Evolutionary conservation across 768 basidiomycete genomes (phyloP).

Genomic region (Podaxis sp.): DNA sequence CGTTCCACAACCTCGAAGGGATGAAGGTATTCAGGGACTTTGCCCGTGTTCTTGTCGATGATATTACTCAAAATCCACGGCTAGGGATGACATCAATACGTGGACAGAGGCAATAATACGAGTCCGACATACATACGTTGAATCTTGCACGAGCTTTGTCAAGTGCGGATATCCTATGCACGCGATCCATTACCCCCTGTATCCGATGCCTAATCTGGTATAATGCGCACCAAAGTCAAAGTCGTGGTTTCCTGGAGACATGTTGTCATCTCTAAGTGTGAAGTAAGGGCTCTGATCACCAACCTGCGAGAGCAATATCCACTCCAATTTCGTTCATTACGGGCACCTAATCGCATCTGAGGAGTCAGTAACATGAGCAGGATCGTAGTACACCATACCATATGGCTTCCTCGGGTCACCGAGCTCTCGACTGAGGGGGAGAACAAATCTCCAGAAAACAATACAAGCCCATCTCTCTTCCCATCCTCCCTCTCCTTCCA

Average conservation of each 20-base stretch:
- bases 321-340: conserved; percentile 80
- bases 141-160: conserved; percentile 66
- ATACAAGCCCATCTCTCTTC: conserved; percentile 64
- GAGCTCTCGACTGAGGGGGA: conserved; percentile 85
- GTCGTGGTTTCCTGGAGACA: conserved; percentile 79
- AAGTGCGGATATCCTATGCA: conserved; percentile 30
- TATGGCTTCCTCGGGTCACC: conserved; percentile 87
- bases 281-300: conserved; percentile 20
- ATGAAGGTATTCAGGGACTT: conserved; percentile 57
- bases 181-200: neutral
- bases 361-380: neutral
- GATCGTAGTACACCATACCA: conserved; percentile 47
- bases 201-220: neutral
- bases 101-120: neutral
- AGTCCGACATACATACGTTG: conserved; percentile 59
- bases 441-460: conserved; percentile 91
- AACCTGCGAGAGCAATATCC: conserved; percentile 79
- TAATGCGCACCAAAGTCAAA: conserved; percentile 73
- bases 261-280: neutral
- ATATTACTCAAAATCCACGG: conserved; percentile 93
- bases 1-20: conserved; percentile 69
- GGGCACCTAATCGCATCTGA: conserved; percentile 56
- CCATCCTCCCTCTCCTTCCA: conserved; percentile 50
- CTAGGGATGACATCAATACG: conserved; percentile 31
- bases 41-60: conserved; percentile 61